Evolutionary conservation across 768 basidiomycete species (phyloP), one percentile per base, ranked within the genome.

Genomic region (Lentinula edodes): DNA sequence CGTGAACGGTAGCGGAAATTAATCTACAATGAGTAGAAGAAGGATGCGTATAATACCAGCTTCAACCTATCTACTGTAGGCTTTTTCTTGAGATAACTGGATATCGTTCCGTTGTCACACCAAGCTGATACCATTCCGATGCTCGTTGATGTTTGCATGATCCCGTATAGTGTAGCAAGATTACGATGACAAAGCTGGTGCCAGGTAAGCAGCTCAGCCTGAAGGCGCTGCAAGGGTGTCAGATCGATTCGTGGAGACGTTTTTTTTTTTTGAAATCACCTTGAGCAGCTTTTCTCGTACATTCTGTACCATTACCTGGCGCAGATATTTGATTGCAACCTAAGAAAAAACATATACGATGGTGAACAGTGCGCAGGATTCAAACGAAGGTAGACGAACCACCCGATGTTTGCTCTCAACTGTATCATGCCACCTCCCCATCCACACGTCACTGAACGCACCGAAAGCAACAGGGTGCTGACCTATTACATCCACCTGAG

Each of bases 61-160:
- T 72, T 73, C 36, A 86, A 66, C 57, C 80, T 72, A 62, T 85
- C 77, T 6, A 67, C 78, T 3, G 65, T 67, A 0, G 76, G 73
- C 58, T 80, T 76, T 15, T 72, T 65, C 52, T 74, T 76, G 62
- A 86, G 70, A 66, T 84, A 87, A 23, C 78, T 70, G 58, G 73
- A 75, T 58, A 87, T 73, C 7, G 80, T 83, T 8, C 86, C 85
- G 55, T 86, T 84, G 39, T 78, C 75, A 66, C 83, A 86, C 84
- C 85, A 88, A 4, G 81, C 80, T 5, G 86, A 86, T 0, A 87
- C 83, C 83, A 87, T 86, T 16, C 80, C 85, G 32, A 87, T 75
- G 52, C 81, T 80, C 38, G 77, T 74, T 34, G 74, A 71, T 5
- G 76, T 75, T 64, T 83, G 82, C 15, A 83, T 70, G 60, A 87